Percentiles rank a stretch among this genome's conserved stretches.
phyloP scores from a whole-genome alignment of 352 stramenopile species.

The Peronospora farinosa region DNA sequence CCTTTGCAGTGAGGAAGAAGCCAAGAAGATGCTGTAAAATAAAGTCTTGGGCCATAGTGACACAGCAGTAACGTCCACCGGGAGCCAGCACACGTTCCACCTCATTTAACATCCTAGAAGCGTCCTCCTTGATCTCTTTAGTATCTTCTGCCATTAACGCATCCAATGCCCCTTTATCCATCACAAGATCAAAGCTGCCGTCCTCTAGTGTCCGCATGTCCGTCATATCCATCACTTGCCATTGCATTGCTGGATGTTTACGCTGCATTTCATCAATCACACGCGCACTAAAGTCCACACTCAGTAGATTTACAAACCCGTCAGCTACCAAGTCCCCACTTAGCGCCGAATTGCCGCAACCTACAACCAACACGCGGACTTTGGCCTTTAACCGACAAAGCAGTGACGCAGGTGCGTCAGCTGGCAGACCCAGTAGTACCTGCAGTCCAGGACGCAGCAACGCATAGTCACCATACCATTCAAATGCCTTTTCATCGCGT shows the following conservation, averaged over 20 bases:
- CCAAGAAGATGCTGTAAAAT: constrained; percentile 55
- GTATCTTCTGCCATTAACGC: constrained; percentile 58
- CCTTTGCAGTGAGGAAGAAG: constrained; percentile 32
- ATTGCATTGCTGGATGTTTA: constrained; percentile 52
- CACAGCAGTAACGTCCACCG: constrained; percentile 59
- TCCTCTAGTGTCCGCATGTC: constrained; percentile 36
- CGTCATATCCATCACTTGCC: constrained; percentile 80
- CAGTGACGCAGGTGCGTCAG: constrained; percentile 22
- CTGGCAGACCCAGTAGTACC: constrained; percentile 24
- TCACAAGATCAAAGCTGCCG: constrained; percentile 59
- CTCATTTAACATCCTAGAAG: constrained; percentile 62
- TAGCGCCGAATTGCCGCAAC: constrained; percentile 74
- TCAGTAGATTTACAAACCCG: constrained; percentile 51
- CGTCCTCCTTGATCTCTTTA: constrained; percentile 33
- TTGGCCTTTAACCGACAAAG: constrained; percentile 31
- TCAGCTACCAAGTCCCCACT: constrained; percentile 51
- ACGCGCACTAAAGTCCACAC: constrained; percentile 66
- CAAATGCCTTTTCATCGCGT: constrained; percentile 63
- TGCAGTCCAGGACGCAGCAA: constrained; percentile 36
- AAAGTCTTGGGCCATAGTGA: constrained; percentile 79
- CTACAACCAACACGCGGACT: constrained; percentile 60
- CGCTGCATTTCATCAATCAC: constrained; percentile 77
- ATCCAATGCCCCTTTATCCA: constrained; percentile 82
- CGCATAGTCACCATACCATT: constrained; percentile 72
- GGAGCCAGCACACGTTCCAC: constrained; percentile 52